Conservation (phyloP, 768 basidiomycete genomes). For the Podaxis sp. region DNA sequence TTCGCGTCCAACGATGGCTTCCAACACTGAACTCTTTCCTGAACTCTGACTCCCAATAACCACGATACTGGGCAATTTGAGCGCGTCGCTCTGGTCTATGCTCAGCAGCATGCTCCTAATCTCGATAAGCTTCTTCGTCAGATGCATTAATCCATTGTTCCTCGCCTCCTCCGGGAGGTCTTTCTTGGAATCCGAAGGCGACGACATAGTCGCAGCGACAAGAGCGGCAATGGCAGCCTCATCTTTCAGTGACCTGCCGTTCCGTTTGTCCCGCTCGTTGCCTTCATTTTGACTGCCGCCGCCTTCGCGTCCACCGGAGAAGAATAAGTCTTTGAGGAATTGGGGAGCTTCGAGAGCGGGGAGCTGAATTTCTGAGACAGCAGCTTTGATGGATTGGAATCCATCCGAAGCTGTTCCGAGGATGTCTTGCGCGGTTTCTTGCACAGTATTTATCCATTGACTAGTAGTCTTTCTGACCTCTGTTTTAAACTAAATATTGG, state of each 20-base stretch:
- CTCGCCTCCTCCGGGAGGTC: slow-evolving; percentile 39
- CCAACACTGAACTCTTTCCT: slow-evolving; percentile 96
- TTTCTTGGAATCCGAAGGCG: slow-evolving; percentile 62
- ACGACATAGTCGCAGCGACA: slow-evolving; percentile 74
- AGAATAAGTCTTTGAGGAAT: slow-evolving; percentile 67
- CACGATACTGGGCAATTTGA: slow-evolving; percentile 96
- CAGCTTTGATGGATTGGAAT: slow-evolving; percentile 56
- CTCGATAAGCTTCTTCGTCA: slow-evolving; percentile 94
- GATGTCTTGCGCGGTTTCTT: slow-evolving; percentile 68
- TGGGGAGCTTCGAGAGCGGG: slow-evolving; percentile 55
- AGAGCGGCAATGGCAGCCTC: slow-evolving; percentile 69
- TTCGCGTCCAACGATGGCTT: slow-evolving; percentile 96
- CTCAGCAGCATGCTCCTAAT: slow-evolving; percentile 90
- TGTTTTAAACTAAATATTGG: slow-evolving; percentile 25
- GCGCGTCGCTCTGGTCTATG: slow-evolving; percentile 87
- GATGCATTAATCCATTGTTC: slow-evolving; percentile 86
- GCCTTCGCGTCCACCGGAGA: slow-evolving; percentile 29
- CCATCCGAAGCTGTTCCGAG: slow-evolving; percentile 73
- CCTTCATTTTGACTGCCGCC: slow-evolving; percentile 30
- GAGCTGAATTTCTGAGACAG: slow-evolving; percentile 59
- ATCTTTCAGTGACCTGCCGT: slow-evolving; percentile 53
- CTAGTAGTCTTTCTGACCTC: slow-evolving; percentile 70
- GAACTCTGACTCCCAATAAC: slow-evolving; percentile 98
- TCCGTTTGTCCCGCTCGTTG: slow-evolving; percentile 28
- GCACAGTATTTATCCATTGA: slow-evolving; percentile 62